Evolutionary conservation across 2,329 filamentous ascomycete species (phyloP), one percentile per base, ranked within the genome.

Genomic region (Ophiognomonia clavigignenti-juglandacearum): DNA sequence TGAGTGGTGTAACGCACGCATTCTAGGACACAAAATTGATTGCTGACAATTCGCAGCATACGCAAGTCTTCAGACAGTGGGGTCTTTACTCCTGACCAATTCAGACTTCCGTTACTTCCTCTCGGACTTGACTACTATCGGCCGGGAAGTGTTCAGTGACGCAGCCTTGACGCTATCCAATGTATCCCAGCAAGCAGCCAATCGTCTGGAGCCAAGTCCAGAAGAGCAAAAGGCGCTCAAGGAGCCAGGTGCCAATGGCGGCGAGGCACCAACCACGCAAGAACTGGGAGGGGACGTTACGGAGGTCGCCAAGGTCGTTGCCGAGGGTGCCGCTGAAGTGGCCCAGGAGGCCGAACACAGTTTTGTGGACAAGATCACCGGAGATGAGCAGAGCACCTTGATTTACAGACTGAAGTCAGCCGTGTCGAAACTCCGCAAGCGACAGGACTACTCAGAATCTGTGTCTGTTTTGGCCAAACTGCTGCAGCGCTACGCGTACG

Each of bases 41-140:
- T 46, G n/a, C 54, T 65, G 42, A 65, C 50, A 50, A 4, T 40
- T 18, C 13, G 19, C 54, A 86, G 86, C 87, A 14, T 91, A 91
- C 59, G 75, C 86, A 59, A 96, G 90, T 62, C 68, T 96, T 39
- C 85, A 83, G 48, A 96, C 90, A 0, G 81, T 97, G 0, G 85
- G 86, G 24, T 86, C 85, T 3, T 72, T 97, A n/a, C 77, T 96
- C 1, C 71, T 97, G 36, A 89, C 88, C 13, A 97, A 97, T 61
- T 83, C 86, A 0, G 90, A 96, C 59, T 96, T 97, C 63, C 83
- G 91, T 32, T 74, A 91, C 6, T 90, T 97, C 57, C 71, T 96
- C 37, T 80, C 84, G 10, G 92, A 97, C 58, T 67, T 96, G 34
- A 82, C 83, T 38, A 83, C 83, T 0, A 78, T 96, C 39, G 86